Percentiles rank a stretch among this genome's conserved stretches.
phyloP scores from a whole-genome alignment of 2,329 filamentous ascomycete species.

The Aspergillus ustus region DNA sequence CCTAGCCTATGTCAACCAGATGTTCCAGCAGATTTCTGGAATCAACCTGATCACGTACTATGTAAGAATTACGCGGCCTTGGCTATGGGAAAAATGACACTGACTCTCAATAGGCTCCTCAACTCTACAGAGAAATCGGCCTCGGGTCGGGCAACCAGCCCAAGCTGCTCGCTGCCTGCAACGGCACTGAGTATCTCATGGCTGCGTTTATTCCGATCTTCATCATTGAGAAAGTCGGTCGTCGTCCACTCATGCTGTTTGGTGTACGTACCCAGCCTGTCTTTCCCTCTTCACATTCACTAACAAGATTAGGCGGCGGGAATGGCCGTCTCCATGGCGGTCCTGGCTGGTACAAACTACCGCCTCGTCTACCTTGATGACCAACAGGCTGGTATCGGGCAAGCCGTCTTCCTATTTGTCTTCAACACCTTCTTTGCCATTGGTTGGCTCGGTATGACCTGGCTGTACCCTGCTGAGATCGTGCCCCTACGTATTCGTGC shows the following conservation, averaged over 20 bases:
- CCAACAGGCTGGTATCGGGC: slow-evolving; percentile 21
- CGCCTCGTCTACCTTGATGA: slow-evolving; percentile 11
- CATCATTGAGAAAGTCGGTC: slow-evolving; percentile 29
- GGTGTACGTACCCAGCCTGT: slow-evolving; percentile 44
- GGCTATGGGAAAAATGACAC: neutral
- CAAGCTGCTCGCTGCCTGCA: slow-evolving; percentile 53
- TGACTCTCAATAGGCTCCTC: slow-evolving; percentile 1
- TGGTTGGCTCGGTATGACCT: slow-evolving; percentile 62
- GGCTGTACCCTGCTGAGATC: slow-evolving; percentile 53
- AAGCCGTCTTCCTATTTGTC: slow-evolving; percentile 25
- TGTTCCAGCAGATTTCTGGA: slow-evolving; percentile 56
- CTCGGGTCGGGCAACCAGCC: slow-evolving; percentile 1
- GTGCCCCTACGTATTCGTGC: slow-evolving; percentile 53
- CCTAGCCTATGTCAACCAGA: slow-evolving; percentile 61
- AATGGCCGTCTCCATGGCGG: slow-evolving; percentile 68
- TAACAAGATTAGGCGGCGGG: slow-evolving; percentile 51
- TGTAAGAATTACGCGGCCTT: slow-evolving; percentile 32
- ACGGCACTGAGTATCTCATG: slow-evolving; percentile 59
- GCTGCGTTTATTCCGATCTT: slow-evolving; percentile 56
- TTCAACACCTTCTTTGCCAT: slow-evolving; percentile 29
- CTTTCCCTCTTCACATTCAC: neutral
- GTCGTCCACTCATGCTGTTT: slow-evolving; percentile 36
- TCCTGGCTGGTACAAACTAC: slow-evolving; percentile 47
- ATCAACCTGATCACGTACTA: slow-evolving; percentile 54
- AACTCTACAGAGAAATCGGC: neutral